These are phyloP conservation scores for Wickerhamiella lipophila DNA, from an alignment of 805 yeast genomes.

Conservation along the genomic window DNA sequence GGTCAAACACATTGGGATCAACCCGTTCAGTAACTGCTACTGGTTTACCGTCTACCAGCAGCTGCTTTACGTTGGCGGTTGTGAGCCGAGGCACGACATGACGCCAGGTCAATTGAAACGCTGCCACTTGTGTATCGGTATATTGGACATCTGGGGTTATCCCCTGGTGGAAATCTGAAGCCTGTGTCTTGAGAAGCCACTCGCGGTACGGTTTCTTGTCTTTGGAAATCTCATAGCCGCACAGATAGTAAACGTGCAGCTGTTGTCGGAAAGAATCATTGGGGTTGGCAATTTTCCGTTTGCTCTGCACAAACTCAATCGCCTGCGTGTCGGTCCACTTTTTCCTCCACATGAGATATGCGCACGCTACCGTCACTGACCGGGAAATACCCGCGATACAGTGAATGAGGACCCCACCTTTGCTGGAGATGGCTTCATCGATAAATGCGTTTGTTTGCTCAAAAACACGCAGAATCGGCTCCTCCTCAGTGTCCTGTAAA, in stretches of 20 bases:
- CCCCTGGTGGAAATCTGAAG: conserved; percentile 20
- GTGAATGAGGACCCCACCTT: conserved; percentile 31
- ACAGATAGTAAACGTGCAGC: conserved; percentile 45
- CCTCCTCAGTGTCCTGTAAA: conserved; percentile 57
- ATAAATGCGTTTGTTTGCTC: conserved; percentile 55
- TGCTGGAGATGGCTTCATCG: conserved; percentile 35
- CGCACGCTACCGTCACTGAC: conserved; percentile 72
- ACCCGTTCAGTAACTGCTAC: conserved; percentile 13
- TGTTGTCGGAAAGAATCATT: conserved; percentile 67
- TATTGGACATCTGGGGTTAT: conserved; percentile 26
- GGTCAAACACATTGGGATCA: not conserved
- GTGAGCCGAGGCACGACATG: conserved; percentile 15
- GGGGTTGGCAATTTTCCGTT: conserved; percentile 49
- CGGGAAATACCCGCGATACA: conserved; percentile 86
- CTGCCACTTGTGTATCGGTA: conserved; percentile 27
- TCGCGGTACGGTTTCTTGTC: conserved; percentile 30
- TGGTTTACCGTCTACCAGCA: conserved; percentile 12
- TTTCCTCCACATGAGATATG: conserved; percentile 76
- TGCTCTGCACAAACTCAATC: conserved; percentile 59
- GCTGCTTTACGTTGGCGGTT: conserved; percentile 1
- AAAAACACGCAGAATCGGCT: conserved; percentile 52
- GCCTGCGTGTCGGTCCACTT: conserved; percentile 46
- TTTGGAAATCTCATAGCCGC: conserved; percentile 26
- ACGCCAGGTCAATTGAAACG: conserved; percentile 18
- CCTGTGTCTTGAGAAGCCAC: conserved; percentile 27